Percentiles rank a stretch among this genome's conserved stretches.
These are phyloP conservation scores for Xerocomus nothofagi DNA, from an alignment of 1,284 basidiomycete genomes.

Conservation along the genomic window DNA sequence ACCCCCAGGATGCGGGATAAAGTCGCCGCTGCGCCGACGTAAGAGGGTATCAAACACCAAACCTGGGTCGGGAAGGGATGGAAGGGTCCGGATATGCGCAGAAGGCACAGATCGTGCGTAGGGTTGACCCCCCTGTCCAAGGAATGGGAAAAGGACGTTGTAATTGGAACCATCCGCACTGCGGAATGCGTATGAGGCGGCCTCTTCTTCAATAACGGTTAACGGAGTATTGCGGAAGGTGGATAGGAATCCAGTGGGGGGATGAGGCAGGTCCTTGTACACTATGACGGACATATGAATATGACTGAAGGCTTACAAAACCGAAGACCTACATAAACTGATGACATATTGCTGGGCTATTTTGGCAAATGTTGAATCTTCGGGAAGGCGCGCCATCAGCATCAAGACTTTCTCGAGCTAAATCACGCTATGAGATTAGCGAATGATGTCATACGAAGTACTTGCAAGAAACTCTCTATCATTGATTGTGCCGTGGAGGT, in stretches of 20 bases:
- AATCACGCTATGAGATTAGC: slow-evolving; percentile 1
- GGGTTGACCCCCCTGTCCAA: slow-evolving; percentile 62
- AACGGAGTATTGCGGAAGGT: slow-evolving; percentile 13
- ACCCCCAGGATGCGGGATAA: slow-evolving; percentile 55
- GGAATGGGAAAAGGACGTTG: slow-evolving; percentile 50
- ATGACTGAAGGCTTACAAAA: not conserved
- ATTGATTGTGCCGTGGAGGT: slow-evolving; percentile 50
- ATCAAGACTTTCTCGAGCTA: slow-evolving; percentile 57
- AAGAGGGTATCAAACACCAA: slow-evolving; percentile 75
- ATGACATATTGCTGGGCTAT: slow-evolving; percentile 49
- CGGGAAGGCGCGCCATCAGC: slow-evolving; percentile 51
- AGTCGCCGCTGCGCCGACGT: slow-evolving; percentile 46
- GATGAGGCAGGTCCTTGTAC: slow-evolving; percentile 71
- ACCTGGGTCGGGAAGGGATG: slow-evolving; percentile 63
- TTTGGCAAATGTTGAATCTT: slow-evolving; percentile 36
- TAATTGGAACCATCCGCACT: slow-evolving; percentile 60
- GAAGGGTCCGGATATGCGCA: slow-evolving; percentile 41
- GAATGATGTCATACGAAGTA: not conserved
- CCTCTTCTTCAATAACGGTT: not conserved
- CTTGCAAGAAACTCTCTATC: slow-evolving; percentile 58
- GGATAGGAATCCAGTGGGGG: slow-evolving; percentile 52
- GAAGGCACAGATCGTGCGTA: slow-evolving; percentile 75
- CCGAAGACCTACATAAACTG: slow-evolving; percentile 44
- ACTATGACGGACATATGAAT: slow-evolving; percentile 15
- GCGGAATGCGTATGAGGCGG: slow-evolving; percentile 49